A percentile compares a stretch with the other conserved stretches of the same genome.
Evolutionary conservation across 371 early-diverging fungal species (phyloP).

Genomic region (Nematocida ironsii): DNA sequence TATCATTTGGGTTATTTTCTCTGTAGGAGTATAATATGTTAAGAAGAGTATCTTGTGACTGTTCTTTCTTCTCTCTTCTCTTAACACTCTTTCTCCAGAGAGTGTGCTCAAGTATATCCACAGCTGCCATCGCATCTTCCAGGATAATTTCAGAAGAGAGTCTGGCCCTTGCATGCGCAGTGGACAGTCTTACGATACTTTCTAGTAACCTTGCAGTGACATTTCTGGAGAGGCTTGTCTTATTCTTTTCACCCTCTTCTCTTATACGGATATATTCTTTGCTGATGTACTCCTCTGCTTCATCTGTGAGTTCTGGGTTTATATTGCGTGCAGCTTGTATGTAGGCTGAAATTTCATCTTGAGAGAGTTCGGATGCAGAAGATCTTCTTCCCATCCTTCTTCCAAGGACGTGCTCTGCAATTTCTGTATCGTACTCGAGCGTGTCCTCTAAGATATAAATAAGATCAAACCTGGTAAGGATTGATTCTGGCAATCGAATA

Average conservation of each 20-base stretch:
- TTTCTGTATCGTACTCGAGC: constrained; percentile 72
- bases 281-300: constrained; percentile 60
- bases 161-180: constrained; percentile 93
- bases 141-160: constrained; percentile 74
- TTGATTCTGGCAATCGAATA: constrained; percentile 70
- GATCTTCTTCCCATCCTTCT: constrained; percentile 57
- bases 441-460: constrained; percentile 91
- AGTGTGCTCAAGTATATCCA: constrained; percentile 60
- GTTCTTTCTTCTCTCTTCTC: background rate
- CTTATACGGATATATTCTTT: constrained; percentile 65
- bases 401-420: constrained; percentile 68
- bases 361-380: constrained; percentile 55
- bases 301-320: constrained; percentile 62
- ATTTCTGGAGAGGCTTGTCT: constrained; percentile 71
- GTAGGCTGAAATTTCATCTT: constrained; percentile 33
- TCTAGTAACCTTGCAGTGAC: constrained; percentile 96
- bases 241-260: constrained; percentile 63
- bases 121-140: constrained; percentile 63
- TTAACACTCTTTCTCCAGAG: constrained; percentile 59
- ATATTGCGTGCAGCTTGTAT: constrained; percentile 72
- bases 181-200: constrained; percentile 91
- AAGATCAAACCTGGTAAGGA: constrained; percentile 73
- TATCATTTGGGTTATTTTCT: constrained; percentile 39
- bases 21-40: constrained; percentile 30
- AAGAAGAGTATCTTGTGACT: background rate